Conservation (phyloP, 768 basidiomycete genomes). For the Phaffia australis region DNA sequence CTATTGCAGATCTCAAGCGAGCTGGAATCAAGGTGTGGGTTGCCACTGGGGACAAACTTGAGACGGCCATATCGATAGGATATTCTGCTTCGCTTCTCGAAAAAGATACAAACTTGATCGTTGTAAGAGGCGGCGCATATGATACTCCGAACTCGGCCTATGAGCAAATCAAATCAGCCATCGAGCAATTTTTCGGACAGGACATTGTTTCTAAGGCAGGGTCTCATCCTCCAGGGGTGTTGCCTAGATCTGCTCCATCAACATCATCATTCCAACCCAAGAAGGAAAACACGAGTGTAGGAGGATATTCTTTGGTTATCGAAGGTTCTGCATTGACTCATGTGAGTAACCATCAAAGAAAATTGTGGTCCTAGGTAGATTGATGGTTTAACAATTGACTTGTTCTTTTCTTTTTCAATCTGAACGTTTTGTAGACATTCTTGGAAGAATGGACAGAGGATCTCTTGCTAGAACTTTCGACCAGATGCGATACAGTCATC, state of each 20-base stretch:
- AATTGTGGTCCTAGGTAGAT: constrained; percentile 82
- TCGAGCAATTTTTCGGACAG: constrained; percentile 4
- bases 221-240: constrained; percentile 42
- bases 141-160: not conserved
- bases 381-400: constrained; percentile 86
- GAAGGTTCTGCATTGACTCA: constrained; percentile 69
- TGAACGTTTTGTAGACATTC: no score
- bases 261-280: no score
- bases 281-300: constrained; percentile 32
- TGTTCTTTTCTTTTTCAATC: no score
- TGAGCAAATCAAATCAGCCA: not conserved
- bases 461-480: constrained; percentile 80
- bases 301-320: constrained; percentile 86
- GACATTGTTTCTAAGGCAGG: constrained; percentile 42
- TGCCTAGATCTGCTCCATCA: no score
- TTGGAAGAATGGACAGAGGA: constrained; percentile 39
- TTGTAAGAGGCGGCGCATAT: not conserved
- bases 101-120: not conserved
- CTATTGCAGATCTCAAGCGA: constrained; percentile 77
- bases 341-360: constrained; percentile 41
- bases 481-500: constrained; percentile 94
- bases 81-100: constrained; percentile 16
- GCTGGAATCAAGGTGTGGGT: constrained; percentile 94
- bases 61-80: constrained; percentile 95
- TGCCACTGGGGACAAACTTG: constrained; percentile 74